Percentiles rank a stretch among this genome's conserved stretches.
Conservation (phyloP, 192 early-diverging fungal genomes). For the Backusella sp. region DNA sequence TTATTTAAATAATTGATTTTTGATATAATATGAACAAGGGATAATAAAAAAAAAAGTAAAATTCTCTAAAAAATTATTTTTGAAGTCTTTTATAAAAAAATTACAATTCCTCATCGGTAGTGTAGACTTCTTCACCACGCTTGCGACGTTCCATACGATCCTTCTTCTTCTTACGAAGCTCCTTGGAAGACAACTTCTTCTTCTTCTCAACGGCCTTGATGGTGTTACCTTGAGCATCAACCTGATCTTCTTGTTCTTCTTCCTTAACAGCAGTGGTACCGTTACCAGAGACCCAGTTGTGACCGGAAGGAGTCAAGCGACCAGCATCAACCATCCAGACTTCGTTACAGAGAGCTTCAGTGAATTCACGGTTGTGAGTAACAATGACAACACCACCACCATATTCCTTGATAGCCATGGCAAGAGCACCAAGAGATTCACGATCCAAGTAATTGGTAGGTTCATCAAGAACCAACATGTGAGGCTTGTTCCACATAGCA, state of each 20-base stretch:
- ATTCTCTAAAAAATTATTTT: conserved; percentile 8
- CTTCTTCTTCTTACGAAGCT: conserved; percentile 58
- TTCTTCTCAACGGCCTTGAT: conserved; percentile 69
- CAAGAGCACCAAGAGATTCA: conserved; percentile 63
- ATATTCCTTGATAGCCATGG: conserved; percentile 70
- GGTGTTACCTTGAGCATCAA: conserved; percentile 78
- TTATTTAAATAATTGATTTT: conserved; percentile 9
- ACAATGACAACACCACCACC: conserved; percentile 83
- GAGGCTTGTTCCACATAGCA: conserved; percentile 87
- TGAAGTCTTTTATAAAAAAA: conserved; percentile 10
- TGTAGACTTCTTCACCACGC: conserved; percentile 52
- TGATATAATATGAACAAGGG: conserved; percentile 5
- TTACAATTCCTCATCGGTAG: conserved; percentile 19
- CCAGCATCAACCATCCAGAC: conserved; percentile 75
- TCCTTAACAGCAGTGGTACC: conserved; percentile 45
- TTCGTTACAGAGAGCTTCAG: conserved; percentile 68
- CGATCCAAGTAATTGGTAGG: conserved; percentile 76
- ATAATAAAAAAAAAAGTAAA: conserved; percentile 7
- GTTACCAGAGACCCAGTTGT: conserved; percentile 54
- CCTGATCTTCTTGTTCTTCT: conserved; percentile 46
- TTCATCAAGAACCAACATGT: conserved; percentile 90
- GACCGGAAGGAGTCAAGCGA: conserved; percentile 44
- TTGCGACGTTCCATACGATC: conserved; percentile 55
- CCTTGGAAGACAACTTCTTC: conserved; percentile 52
- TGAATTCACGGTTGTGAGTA: conserved; percentile 84